A percentile compares a stretch with the other conserved stretches of the same genome.
These are phyloP conservation scores for Aspergillus glaucus DNA, from an alignment of 2,329 filamentous ascomycete genomes.

Conservation along the genomic window DNA sequence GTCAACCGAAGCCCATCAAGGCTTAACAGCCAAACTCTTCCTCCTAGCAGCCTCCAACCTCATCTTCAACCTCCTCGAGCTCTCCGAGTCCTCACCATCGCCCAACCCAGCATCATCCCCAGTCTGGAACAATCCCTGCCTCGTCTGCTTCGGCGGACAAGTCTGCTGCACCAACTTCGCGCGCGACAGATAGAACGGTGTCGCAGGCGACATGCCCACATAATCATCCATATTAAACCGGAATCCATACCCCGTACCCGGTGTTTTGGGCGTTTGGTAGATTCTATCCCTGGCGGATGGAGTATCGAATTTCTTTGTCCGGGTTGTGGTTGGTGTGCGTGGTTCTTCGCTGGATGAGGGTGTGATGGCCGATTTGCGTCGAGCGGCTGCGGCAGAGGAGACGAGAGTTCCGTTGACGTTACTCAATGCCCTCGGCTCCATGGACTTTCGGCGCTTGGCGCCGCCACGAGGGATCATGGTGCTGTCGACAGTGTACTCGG, in stretches of 20 bases:
- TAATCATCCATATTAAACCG: conserved; percentile 33
- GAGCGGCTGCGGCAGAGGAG: conserved; percentile 20
- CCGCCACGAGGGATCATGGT: conserved; percentile 62
- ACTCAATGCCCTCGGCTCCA: conserved; percentile 66
- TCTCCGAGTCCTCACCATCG: conserved; percentile 21
- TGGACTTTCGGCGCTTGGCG: conserved; percentile 67
- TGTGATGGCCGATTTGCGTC: conserved; percentile 26
- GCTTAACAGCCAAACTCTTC: conserved; percentile 72
- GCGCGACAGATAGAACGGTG: conserved; percentile 41
- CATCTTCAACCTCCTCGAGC: conserved; percentile 45
- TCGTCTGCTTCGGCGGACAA: conserved; percentile 48
- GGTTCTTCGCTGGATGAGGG: conserved; percentile 19
- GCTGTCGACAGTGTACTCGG: conserved; percentile 62
- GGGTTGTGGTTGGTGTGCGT: conserved; percentile 5
- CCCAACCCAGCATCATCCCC: not conserved
- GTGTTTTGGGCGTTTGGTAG: conserved; percentile 26
- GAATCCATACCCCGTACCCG: conserved; percentile 13
- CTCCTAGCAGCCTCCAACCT: conserved; percentile 65
- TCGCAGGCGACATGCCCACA: conserved; percentile 39
- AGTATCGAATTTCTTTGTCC: conserved; percentile 1
- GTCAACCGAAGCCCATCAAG: conserved; percentile 22
- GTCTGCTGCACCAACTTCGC: conserved; percentile 46
- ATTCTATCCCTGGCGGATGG: not conserved
- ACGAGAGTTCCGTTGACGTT: conserved; percentile 63
- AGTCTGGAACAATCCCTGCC: conserved; percentile 35